A percentile compares a stretch with the other conserved stretches of the same genome.
phyloP scores from a whole-genome alignment of 2,329 filamentous ascomycete genomes.

The Gliomastix tumulicola region DNA sequence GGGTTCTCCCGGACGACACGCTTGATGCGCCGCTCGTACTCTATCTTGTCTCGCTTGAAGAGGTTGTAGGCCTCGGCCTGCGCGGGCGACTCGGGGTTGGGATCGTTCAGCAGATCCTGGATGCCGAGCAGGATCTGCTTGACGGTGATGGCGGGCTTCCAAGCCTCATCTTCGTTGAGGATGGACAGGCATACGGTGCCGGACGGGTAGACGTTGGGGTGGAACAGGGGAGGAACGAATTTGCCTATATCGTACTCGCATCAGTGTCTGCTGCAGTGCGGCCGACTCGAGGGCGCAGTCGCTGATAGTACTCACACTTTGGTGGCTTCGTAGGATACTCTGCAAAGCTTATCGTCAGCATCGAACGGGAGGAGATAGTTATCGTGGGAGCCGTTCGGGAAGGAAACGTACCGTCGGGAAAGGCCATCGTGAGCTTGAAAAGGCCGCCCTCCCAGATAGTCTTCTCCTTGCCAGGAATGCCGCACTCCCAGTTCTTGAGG shows the following conservation, averaged over 20 bases:
- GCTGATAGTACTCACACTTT: slow-evolving; percentile 65
- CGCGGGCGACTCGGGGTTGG: slow-evolving; percentile 92
- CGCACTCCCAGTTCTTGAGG: slow-evolving; percentile 93
- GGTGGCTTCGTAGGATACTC: slow-evolving; percentile 98
- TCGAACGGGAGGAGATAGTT: no score
- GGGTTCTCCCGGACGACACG: slow-evolving; percentile 87
- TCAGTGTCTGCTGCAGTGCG: neutral
- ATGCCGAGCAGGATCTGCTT: slow-evolving; percentile 96
- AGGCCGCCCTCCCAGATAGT: slow-evolving; percentile 97
- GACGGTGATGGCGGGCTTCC: slow-evolving; percentile 97
- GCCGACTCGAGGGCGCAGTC: neutral
- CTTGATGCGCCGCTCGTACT: slow-evolving; percentile 84
- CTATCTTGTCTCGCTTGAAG: slow-evolving; percentile 80
- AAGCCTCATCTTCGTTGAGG: slow-evolving; percentile 95
- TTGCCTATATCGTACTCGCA: slow-evolving; percentile 58
- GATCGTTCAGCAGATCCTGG: slow-evolving; percentile 90
- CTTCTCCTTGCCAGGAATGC: slow-evolving; percentile 91
- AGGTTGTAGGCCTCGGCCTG: slow-evolving; percentile 97
- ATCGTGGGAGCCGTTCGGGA: no score
- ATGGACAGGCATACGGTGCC: slow-evolving; percentile 97
- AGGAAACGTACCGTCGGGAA: slow-evolving; percentile 69
- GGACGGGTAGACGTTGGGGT: slow-evolving; percentile 97
- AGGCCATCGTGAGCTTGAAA: slow-evolving; percentile 88
- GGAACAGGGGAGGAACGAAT: slow-evolving; percentile 92
- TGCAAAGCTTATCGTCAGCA: no score